Base-by-base conservation (phyloP, 306 rosid species). In the Trichosanthes cucumerina region DNA sequence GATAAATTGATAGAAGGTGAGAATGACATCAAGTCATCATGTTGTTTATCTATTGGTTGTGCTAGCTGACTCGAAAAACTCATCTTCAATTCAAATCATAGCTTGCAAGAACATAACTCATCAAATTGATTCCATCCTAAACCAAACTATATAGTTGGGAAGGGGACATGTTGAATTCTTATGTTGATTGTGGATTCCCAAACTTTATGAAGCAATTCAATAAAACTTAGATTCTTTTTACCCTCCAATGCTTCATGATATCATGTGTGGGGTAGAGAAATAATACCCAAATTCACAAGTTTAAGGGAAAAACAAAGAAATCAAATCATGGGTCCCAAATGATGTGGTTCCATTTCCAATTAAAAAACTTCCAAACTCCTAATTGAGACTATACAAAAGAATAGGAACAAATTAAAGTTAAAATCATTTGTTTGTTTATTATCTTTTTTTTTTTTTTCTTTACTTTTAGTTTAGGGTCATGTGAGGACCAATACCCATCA, bases 301-400 rank as follows among this genome's bases (percentile, higher is more conserved):
- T 65, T 65, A 65, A 65, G 49, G 26, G 36, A 65, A 23, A 65
- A 65, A 65, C 72, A 65, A 34, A 28, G 1, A 44, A 43, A 72
- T 72, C 77, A 73, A 10, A 49, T 73, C 77, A 24, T 28, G 44
- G 77, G 77, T 47, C 77, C 77, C 77, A 28, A 73, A 28, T 49
- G 77, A 14, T 73, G 77, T 73, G 77, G 77, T 73, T 73, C 77
- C 58, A 73, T 15, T 26, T 26, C 77, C 58, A 73, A 26, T 26
- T 26, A n/a, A 26, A 73, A 73, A 49, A 49, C 56, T 44, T 71
- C 38, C 46, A 69, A 14, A 47, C 53, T 43, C 52, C 36, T 5
- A 44, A 43, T 13, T 23, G 76, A 23, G 76, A 70, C 56, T 26
- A 73, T 28, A 73, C 60, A 46, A 73, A 73, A 73, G 77, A 73